Base-by-base conservation (phyloP, 768 basidiomycete genomes). In the Galerina marginata region DNA sequence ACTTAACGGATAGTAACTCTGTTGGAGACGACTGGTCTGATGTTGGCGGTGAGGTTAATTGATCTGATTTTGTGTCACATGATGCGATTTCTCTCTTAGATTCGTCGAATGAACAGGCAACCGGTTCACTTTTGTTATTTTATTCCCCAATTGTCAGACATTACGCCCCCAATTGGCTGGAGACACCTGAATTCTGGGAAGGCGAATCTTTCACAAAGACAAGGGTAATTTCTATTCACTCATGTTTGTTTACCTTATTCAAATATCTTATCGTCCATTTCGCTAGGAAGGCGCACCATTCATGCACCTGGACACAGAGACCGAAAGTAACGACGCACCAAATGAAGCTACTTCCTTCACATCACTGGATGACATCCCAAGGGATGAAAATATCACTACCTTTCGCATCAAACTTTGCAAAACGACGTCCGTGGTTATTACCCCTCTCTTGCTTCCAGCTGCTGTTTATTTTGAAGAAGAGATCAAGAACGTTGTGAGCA, bases 1-100 rank as follows among this genome's bases (percentile, higher is more conserved):
- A 89, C 67, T 68, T 90, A 50, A 89, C 86, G 2, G 88, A 89
- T 48, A 76, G 72, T 40, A 75, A 75, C 56, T 81, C 77, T 46
- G 80, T 83, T 11, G 83, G 83, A 46, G 76, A 76, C 69, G 74
- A 77, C 52, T 82, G 79, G 83, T 81, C 79, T 29, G 80, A 86
- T 54, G 54, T 75, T 51, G 67, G 62, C 49, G 79, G 85, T 85
- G 58, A 60, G 74, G 63, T 16, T 47, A 14, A 11, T 38, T 47
- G 25, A n/a, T 43, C 39, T 6, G 6, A 29, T 33, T 26, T 37
- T 33, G 25, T 37, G 16, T 36, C 11, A 38, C 6, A 16, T 25
- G 40, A 11, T 40, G 4, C 43, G 58, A 43, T 6, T 54, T 33
- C 10, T 51, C 10, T 54, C 43, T 4, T 40, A 73, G 67, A 66